Evolutionary conservation across 257 asterid species (phyloP).

Genomic region (Solanum pennellii): DNA sequence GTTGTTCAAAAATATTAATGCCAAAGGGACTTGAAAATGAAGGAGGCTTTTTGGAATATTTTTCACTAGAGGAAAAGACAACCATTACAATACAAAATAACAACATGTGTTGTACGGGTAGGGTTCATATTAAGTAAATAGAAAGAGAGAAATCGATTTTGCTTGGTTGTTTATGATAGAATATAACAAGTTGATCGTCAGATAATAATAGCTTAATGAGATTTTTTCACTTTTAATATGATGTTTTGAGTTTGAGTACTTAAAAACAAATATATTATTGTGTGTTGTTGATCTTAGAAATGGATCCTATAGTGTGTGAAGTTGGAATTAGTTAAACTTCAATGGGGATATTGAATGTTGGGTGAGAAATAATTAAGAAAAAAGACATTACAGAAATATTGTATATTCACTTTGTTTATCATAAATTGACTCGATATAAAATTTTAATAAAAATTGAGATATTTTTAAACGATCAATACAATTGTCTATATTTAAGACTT

Average conservation of each 20-base stretch:
- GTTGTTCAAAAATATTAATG: background rate
- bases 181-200: background rate
- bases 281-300: background rate
- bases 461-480: background rate
- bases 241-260: background rate
- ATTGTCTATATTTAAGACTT: background rate
- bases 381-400: too few relatives aligned
- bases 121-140: too few relatives aligned
- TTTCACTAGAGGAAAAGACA: background rate
- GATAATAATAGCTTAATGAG: background rate
- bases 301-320: background rate
- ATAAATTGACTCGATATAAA: too few relatives aligned
- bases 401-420: too few relatives aligned
- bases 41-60: background rate
- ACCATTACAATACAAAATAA: background rate
- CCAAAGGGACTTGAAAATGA: background rate
- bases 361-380: too few relatives aligned
- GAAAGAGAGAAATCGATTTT: too few relatives aligned
- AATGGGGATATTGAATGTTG: background rate
- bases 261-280: background rate
- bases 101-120: background rate
- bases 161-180: too few relatives aligned
- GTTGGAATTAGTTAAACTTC: background rate
- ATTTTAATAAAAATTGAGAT: too few relatives aligned
- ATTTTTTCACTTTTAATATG: background rate